Evolutionary conservation across 306 rosid genomes (phyloP).

Genomic region (Vachellia collinsii): DNA sequence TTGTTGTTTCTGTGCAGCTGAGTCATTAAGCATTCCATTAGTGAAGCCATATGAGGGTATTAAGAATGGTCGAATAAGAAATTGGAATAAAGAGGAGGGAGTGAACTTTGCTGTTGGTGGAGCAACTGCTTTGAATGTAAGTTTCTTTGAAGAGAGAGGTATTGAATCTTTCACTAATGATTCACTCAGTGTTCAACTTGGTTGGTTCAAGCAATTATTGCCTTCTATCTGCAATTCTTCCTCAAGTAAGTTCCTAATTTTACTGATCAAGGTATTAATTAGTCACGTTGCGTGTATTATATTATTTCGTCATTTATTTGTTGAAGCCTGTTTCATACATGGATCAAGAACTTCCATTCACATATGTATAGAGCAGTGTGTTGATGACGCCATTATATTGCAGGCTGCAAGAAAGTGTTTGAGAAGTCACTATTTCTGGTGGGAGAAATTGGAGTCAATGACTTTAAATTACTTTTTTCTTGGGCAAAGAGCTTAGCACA

Average conservation of each 20-base stretch:
- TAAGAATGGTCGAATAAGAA: slow-evolving; percentile 18
- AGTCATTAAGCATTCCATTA: slow-evolving; percentile 47
- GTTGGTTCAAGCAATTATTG: slow-evolving; percentile 56
- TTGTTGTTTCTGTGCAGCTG: slow-evolving; percentile 37
- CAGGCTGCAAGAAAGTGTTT: slow-evolving; percentile 52
- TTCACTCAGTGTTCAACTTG: slow-evolving; percentile 49
- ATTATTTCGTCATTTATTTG: too few species aligned
- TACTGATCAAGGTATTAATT: too few species aligned
- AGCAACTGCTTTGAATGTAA: slow-evolving; percentile 52
- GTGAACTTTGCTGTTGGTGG: slow-evolving; percentile 65
- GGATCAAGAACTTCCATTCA: too few species aligned
- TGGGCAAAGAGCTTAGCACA: too few species aligned
- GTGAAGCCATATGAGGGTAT: slow-evolving; percentile 50
- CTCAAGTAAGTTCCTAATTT: neutral
- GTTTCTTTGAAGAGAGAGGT: slow-evolving; percentile 43
- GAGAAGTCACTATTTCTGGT: slow-evolving; percentile 48
- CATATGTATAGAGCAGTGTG: too few species aligned
- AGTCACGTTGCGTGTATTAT: too few species aligned
- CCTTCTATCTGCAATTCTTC: slow-evolving; percentile 35
- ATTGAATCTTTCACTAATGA: slow-evolving; percentile 20
- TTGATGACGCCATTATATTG: neutral
- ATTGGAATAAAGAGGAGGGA: slow-evolving; percentile 31
- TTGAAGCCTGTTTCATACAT: too few species aligned
- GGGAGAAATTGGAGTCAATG: slow-evolving; percentile 44
- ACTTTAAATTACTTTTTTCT: too few species aligned